phyloP scores from a whole-genome alignment of 2,329 filamentous ascomycete genomes.

The Gaeumannomyces sp. region DNA sequence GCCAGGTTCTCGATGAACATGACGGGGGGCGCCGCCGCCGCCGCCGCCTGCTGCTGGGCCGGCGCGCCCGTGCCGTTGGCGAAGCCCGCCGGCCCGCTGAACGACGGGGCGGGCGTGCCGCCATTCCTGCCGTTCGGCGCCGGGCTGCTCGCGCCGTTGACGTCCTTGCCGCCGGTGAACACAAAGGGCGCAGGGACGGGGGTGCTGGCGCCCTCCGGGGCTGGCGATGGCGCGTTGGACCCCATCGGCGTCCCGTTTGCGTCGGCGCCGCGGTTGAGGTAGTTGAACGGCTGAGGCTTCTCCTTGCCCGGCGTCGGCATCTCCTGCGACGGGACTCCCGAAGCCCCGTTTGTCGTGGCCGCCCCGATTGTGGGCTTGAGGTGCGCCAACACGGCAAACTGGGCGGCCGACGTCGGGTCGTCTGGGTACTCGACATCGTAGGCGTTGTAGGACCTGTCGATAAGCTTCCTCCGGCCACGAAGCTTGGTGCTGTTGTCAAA shows the following conservation, averaged over 20 bases:
- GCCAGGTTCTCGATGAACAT: constrained; percentile 46
- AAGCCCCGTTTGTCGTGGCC: constrained; percentile 32
- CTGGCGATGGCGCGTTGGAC: constrained; percentile 82
- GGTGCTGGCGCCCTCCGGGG: constrained; percentile 68
- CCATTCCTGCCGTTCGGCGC: constrained; percentile 46
- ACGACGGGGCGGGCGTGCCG: constrained; percentile 26
- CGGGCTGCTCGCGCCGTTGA: constrained; percentile 42
- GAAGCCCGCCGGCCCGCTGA: constrained; percentile 19
- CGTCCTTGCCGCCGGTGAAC: constrained; percentile 45
- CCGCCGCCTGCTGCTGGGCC: constrained; percentile 6
- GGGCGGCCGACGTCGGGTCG: constrained; percentile 80
- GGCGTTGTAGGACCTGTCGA: constrained; percentile 84
- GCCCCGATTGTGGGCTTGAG: constrained; percentile 53
- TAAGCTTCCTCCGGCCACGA: constrained; percentile 68
- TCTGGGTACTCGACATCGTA: constrained; percentile 86
- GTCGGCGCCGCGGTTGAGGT: constrained; percentile 59
- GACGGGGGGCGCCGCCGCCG: constrained; percentile 17
- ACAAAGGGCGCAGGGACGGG: constrained; percentile 52
- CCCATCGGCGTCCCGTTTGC: constrained; percentile 71
- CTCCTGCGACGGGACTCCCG: constrained; percentile 22
- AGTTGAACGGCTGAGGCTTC: constrained; percentile 60
- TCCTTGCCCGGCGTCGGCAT: constrained; percentile 57
- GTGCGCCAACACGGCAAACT: constrained; percentile 58
- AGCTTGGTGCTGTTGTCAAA: constrained; percentile 83
- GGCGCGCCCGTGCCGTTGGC: not conserved